Evolutionary conservation across 139 green algal species (phyloP).

Genomic region (Chlorella sp.): DNA sequence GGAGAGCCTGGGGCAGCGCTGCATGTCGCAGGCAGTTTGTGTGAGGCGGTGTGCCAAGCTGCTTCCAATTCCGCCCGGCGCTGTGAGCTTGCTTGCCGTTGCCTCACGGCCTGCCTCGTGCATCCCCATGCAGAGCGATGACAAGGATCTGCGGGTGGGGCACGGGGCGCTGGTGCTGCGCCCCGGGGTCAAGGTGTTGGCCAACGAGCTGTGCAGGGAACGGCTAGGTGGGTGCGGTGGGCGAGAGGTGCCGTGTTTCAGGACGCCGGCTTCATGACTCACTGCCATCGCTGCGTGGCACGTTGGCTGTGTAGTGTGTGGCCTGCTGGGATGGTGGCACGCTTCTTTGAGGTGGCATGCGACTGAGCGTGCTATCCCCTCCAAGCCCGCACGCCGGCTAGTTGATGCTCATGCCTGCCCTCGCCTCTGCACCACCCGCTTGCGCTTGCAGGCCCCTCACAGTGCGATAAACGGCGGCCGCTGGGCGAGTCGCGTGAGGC

Average conservation of each 20-base stretch:
- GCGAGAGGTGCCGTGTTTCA: neutral
- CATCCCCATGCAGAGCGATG: too few relatives aligned
- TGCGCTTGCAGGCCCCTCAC: conserved; percentile 25
- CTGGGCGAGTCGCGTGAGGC: conserved; percentile 9
- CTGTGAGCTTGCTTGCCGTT: too few relatives aligned
- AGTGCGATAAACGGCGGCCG: conserved; percentile 46
- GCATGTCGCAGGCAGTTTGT: too few relatives aligned
- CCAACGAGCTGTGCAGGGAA: conserved; percentile 48
- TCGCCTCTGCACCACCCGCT: neutral
- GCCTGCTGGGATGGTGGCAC: too few relatives aligned
- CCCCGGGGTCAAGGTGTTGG: conserved; percentile 31
- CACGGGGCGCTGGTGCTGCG: conserved; percentile 21
- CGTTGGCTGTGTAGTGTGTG: neutral
- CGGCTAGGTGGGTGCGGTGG: conserved; percentile 32
- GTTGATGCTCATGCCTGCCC: too few relatives aligned
- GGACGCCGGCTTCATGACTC: neutral
- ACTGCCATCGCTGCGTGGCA: neutral
- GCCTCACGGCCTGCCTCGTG: too few relatives aligned
- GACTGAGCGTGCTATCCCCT: too few relatives aligned
- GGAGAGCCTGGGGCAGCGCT: neutral
- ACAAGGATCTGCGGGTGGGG: conserved; percentile 9
- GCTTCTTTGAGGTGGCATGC: too few relatives aligned
- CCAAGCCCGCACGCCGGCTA: too few relatives aligned
- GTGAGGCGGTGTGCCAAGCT: too few relatives aligned
- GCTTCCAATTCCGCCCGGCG: too few relatives aligned